These are phyloP conservation scores for Backusella macrospora DNA, from an alignment of 192 early-diverging fungal genomes.

Conservation along the genomic window DNA sequence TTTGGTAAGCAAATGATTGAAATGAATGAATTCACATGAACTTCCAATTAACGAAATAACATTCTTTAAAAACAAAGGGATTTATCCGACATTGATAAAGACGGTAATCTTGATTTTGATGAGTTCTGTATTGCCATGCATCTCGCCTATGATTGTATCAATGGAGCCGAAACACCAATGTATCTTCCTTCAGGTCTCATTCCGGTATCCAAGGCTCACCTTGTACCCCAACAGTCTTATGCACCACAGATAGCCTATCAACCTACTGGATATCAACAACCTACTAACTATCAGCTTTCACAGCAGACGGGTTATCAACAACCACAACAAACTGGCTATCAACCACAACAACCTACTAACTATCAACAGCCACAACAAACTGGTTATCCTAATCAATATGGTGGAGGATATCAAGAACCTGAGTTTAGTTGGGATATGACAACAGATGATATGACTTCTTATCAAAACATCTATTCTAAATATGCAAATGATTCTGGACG, in stretches of 20 bases:
- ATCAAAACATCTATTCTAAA: constrained; percentile 59
- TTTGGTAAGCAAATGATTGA: constrained; percentile 37
- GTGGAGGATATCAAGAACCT: constrained; percentile 20
- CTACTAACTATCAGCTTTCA: constrained; percentile 4
- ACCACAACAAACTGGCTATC: constrained; percentile 44
- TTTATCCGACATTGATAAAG: constrained; percentile 82
- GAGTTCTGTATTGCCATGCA: constrained; percentile 82
- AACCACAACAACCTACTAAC: constrained; percentile 21
- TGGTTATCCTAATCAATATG: constrained; percentile 22
- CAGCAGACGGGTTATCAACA: constrained; percentile 38
- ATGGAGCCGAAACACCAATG: constrained; percentile 56
- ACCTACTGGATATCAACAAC: constrained; percentile 41
- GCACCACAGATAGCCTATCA: constrained; percentile 33
- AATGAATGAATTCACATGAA: neutral
- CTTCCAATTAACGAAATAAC: neutral
- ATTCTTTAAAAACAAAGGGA: constrained; percentile 46
- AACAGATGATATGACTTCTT: constrained; percentile 55
- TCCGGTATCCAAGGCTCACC: constrained; percentile 64
- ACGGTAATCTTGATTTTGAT: constrained; percentile 81
- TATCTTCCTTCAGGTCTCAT: constrained; percentile 67
- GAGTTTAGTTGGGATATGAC: constrained; percentile 72
- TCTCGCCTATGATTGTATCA: constrained; percentile 72
- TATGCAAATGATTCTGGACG: constrained; percentile 53
- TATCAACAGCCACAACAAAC: constrained; percentile 30
- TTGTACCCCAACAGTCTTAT: constrained; percentile 37